Conservation (phyloP, 352 stramenopile genomes). For the Phytophthora vignae region DNA sequence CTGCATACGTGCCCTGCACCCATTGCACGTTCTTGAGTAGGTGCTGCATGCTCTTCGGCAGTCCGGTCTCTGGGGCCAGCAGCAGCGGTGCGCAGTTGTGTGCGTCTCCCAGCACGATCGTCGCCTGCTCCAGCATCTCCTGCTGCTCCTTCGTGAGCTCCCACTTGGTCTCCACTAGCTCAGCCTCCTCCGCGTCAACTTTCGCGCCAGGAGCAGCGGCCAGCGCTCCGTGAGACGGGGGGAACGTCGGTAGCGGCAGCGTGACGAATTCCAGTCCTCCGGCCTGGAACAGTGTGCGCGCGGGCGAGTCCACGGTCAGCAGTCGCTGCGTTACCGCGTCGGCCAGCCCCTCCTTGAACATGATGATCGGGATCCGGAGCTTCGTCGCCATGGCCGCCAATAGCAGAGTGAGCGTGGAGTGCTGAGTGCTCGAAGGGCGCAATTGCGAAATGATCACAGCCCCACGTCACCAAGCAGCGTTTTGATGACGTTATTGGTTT, state of each 20-base stretch:
- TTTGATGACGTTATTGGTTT: background rate
- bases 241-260: constrained; percentile 32
- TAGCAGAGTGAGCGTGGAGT: constrained; percentile 10
- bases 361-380: constrained; percentile 64
- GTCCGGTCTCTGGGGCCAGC: constrained; percentile 27
- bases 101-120: constrained; percentile 61
- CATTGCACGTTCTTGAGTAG: constrained; percentile 56
- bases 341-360: constrained; percentile 54
- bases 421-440: background rate
- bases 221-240: constrained; percentile 34
- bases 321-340: constrained; percentile 49
- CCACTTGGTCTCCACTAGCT: constrained; percentile 34
- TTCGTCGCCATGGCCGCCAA: constrained; percentile 25
- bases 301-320: constrained; percentile 32
- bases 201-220: constrained; percentile 26
- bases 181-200: background rate
- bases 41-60: constrained; percentile 35
- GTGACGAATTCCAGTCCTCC: constrained; percentile 52
- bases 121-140: constrained; percentile 47
- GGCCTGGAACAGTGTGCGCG: constrained; percentile 52
- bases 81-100: constrained; percentile 54
- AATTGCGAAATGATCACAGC: constrained; percentile 16
- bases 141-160: constrained; percentile 43
- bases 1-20: constrained; percentile 73
- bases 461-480: constrained; percentile 34